Percentiles rank a stretch among this genome's conserved stretches.
Evolutionary conservation across 176 grass and related monocot species (phyloP).

Genomic region (Coix lacrymajobi): DNA sequence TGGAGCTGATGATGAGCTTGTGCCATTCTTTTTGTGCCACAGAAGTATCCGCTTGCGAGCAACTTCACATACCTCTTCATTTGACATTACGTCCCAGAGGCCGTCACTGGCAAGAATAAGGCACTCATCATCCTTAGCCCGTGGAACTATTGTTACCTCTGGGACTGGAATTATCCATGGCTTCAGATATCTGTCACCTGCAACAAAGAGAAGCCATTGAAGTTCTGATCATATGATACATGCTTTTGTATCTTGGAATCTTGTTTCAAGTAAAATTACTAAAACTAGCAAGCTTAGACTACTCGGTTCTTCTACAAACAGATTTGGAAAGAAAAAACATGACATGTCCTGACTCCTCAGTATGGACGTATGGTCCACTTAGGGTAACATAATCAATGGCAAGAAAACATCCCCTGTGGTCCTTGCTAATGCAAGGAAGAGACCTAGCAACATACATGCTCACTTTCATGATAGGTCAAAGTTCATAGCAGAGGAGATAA

Average conservation of each 20-base stretch:
- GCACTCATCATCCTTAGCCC: conserved; percentile 83
- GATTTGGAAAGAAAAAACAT: neutral
- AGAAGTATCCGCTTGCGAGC: conserved; percentile 70
- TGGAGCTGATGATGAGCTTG: conserved; percentile 19
- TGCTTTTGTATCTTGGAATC: neutral
- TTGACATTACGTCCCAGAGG: conserved; percentile 84
- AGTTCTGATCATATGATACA: neutral
- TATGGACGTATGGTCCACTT: neutral
- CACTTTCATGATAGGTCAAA: neutral
- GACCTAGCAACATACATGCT: neutral
- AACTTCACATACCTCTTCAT: conserved; percentile 81
- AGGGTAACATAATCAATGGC: neutral
- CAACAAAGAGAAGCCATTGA: conserved; percentile 8
- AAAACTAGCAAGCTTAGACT: neutral
- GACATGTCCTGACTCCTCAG: neutral
- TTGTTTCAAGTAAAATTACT: neutral
- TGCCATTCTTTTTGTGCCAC: conserved; percentile 81
- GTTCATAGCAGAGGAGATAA: neutral
- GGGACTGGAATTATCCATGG: conserved; percentile 93
- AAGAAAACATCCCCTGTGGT: neutral
- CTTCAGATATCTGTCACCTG: conserved; percentile 92
- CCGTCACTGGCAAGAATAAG: conserved; percentile 85
- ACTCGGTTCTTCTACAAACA: neutral
- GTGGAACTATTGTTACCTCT: conserved; percentile 68
- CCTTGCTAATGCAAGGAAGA: neutral